Evolutionary conservation across 495 filamentous ascomycete species (phyloP).

Genomic region (Glonium stellatum): DNA sequence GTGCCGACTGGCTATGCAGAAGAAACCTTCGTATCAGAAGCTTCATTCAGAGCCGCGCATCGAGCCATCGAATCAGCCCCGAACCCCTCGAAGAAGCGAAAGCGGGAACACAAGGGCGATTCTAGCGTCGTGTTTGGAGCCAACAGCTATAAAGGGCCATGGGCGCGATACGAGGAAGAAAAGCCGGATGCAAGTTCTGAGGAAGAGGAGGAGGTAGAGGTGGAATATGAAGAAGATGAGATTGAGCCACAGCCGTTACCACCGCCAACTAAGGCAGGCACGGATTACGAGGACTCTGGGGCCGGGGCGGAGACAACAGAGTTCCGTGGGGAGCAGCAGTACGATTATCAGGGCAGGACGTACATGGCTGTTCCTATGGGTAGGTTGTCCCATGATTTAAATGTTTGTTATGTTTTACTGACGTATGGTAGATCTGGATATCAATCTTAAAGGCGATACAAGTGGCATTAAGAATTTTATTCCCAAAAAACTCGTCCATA

Average conservation of each 20-base stretch:
- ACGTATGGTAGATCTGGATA: slow-evolving; percentile 48
- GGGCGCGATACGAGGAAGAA: slow-evolving; percentile 75
- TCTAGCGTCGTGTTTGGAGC: slow-evolving; percentile 76
- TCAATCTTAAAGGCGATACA: slow-evolving; percentile 74
- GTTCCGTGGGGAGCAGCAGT: slow-evolving; percentile 75
- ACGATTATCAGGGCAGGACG: slow-evolving; percentile 87
- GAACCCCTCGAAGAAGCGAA: slow-evolving; percentile 65
- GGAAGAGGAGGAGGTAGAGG: slow-evolving; percentile 59
- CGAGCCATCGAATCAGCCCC: slow-evolving; percentile 51
- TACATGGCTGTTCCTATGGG: slow-evolving; percentile 97
- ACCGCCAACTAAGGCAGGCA: slow-evolving; percentile 50
- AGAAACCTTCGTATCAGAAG: slow-evolving; percentile 81
- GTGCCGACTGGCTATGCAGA: slow-evolving; percentile 84
- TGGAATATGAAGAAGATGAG: slow-evolving; percentile 69
- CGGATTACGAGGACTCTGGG: slow-evolving; percentile 48
- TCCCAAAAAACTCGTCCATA: slow-evolving; percentile 87
- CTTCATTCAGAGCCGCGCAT: slow-evolving; percentile 61
- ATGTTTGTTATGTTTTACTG: background rate
- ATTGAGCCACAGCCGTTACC: slow-evolving; percentile 45
- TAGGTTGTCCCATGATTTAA: slow-evolving; percentile 9
- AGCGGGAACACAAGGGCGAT: slow-evolving; percentile 77
- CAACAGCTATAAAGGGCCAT: slow-evolving; percentile 83
- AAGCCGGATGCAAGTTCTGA: slow-evolving; percentile 37
- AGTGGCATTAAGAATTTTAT: slow-evolving; percentile 80
- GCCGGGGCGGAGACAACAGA: slow-evolving; percentile 63